Percentiles rank a stretch among this genome's conserved stretches.
These are phyloP conservation scores for Candida dajiaensis DNA, from an alignment of 805 yeast species.

Conservation along the genomic window DNA sequence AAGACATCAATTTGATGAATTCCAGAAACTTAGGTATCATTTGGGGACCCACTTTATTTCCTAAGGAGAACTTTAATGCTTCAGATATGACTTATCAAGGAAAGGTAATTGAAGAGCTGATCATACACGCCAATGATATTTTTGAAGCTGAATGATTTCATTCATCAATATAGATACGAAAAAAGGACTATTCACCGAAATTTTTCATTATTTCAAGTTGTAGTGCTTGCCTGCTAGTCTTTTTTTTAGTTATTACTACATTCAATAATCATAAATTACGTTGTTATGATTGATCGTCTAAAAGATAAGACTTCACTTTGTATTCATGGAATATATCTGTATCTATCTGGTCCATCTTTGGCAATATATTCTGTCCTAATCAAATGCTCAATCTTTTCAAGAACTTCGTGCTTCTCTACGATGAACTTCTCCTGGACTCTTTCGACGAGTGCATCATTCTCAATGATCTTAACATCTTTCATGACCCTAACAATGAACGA, in stretches of 20 bases:
- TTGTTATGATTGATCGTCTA: not conserved
- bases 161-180: not conserved
- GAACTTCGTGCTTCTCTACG: conserved; percentile 4
- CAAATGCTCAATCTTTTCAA: conserved; percentile 9
- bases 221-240: not conserved
- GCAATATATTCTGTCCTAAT: conserved; percentile 2
- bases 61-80: conserved; percentile 57
- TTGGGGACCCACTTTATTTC: conserved; percentile 90
- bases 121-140: conserved; percentile 78
- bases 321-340: conserved; percentile 14
- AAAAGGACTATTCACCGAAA: not conserved
- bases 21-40: conserved; percentile 76
- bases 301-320: no score
- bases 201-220: not conserved
- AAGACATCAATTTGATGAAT: conserved; percentile 71
- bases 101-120: conserved; percentile 75
- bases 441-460: conserved; percentile 11
- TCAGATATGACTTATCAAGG: conserved; percentile 75
- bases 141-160: conserved; percentile 49
- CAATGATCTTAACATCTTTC: conserved; percentile 9
- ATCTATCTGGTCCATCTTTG: conserved; percentile 6
- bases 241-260: not conserved
- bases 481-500: conserved; percentile 18
- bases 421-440: conserved; percentile 6
- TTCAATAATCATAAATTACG: not conserved